Evolutionary conservation across 805 yeast genomes (phyloP), one percentile per base, ranked within the genome.

Genomic region (Nakazawaea peltata): DNA sequence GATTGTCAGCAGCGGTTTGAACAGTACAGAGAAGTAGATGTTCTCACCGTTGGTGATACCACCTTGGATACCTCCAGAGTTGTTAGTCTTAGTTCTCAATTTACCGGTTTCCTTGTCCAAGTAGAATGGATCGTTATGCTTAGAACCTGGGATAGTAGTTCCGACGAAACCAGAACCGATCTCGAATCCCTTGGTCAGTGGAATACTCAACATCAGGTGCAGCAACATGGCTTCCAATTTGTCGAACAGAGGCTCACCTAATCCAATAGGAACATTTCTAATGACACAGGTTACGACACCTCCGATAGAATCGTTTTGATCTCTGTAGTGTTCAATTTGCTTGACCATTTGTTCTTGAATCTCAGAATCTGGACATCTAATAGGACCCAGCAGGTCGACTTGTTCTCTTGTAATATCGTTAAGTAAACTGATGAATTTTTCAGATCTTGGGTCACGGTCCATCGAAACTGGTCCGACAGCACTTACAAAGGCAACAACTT

Each of bases 101-200:
- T 69, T 71, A 19, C 78, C 75, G 10, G 71, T 55, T 18, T 67
- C 66, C 39, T 68, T 75, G 49, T 77, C 85, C 44, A 58, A 69
- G 52, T 63, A 65, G 55, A 92, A 92, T 22, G 88, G 70, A 61
- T 92, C 98, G 50, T 92, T 92, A 66, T 92, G 98, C 61, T 81
- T 59, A 11, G 97, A 88, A 18, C 98, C 98, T 33, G 94, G 90
- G 46, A 90, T 75, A 39, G 69, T 67, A 33, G 94, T 83, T 46
- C 98, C 98, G 29, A 73, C 71, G 53, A 92, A 92, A 11, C 98
- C 98, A 21, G 96, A 85, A 36, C 98, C 98, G 50, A 92, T 78
- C 66, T 92, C 98, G 50, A 92, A 92, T 24, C 97, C 98, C 63
- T 92, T 92, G 31, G 97, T 85, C 30, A 98, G 97, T 15, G 98